Percentiles rank a stretch among this genome's conserved stretches.
These are phyloP conservation scores for Phytophthora fragariae DNA, from an alignment of 352 stramenopile species.

Conservation along the genomic window DNA sequence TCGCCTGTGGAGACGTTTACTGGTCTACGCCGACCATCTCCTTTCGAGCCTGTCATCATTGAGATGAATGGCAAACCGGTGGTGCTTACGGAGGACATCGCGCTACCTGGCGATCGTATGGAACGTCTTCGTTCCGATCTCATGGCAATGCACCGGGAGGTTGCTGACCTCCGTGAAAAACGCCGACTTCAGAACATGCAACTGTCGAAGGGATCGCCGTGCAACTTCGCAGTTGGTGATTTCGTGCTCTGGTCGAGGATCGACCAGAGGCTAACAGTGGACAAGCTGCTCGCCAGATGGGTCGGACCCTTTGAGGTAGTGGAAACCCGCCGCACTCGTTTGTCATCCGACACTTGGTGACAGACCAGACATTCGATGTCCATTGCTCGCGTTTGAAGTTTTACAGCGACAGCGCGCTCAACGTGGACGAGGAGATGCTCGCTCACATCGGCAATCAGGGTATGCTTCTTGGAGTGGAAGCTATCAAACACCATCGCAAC, in stretches of 20 bases:
- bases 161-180: neutral
- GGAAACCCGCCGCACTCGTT: conserved; percentile 16
- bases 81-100: neutral
- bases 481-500: neutral
- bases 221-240: conserved; percentile 21
- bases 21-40: neutral
- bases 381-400: conserved; percentile 5
- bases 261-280: conserved; percentile 8
- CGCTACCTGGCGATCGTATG: neutral
- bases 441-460: neutral
- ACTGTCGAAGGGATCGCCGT: neutral
- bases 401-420: neutral
- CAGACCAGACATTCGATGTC: neutral
- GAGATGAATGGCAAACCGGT: neutral
- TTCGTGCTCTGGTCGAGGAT: conserved; percentile 30
- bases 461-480: neutral
- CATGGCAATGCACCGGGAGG: neutral
- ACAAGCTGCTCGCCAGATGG: conserved; percentile 20
- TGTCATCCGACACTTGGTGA: conserved; percentile 19
- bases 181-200: neutral
- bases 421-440: neutral
- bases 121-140: neutral
- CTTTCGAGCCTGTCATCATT: neutral
- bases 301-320: conserved; percentile 24
- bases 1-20: neutral